Evolutionary conservation across 495 filamentous ascomycete genomes (phyloP).

Genomic region (Aspergillus coremiiformis): DNA sequence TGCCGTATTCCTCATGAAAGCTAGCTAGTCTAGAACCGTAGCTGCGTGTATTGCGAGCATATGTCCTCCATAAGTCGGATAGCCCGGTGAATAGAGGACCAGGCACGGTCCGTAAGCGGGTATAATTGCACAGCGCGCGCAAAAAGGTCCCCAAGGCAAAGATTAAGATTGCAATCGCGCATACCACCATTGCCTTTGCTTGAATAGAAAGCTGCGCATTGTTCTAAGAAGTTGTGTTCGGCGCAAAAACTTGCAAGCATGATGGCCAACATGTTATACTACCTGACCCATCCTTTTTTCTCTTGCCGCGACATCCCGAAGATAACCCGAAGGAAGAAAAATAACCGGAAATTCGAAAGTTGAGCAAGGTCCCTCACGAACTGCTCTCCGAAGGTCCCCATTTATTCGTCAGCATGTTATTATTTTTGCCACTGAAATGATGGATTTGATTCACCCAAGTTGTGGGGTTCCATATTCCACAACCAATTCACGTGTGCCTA

Average conservation of each 20-base stretch:
- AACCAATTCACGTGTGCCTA: neutral
- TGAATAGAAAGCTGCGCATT: neutral
- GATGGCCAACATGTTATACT: neutral
- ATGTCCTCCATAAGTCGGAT: constrained; percentile 10
- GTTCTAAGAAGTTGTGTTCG: neutral
- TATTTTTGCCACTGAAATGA: too few relatives aligned
- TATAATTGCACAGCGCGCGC: constrained; percentile 11
- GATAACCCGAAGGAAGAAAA: neutral
- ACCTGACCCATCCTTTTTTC: neutral
- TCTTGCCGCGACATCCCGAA: constrained; percentile 1
- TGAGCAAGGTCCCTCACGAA: too few relatives aligned
- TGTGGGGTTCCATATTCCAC: neutral
- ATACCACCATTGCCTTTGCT: constrained; percentile 1
- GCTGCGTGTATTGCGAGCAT: neutral
- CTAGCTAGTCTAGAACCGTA: constrained; percentile 7
- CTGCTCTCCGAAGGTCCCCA: neutral
- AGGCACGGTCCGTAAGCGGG: constrained; percentile 13
- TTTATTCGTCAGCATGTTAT: neutral
- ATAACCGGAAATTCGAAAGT: neutral
- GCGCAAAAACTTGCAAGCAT: neutral
- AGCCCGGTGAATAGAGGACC: constrained; percentile 10
- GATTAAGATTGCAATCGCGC: constrained; percentile 1
- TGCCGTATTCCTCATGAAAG: constrained; percentile 46
- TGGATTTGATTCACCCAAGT: neutral
- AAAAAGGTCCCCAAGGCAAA: constrained; percentile 1